A percentile compares a stretch with the other conserved stretches of the same genome.
Evolutionary conservation across 2,329 filamentous ascomycete species (phyloP).

Genomic region (Penicillium sp.): DNA sequence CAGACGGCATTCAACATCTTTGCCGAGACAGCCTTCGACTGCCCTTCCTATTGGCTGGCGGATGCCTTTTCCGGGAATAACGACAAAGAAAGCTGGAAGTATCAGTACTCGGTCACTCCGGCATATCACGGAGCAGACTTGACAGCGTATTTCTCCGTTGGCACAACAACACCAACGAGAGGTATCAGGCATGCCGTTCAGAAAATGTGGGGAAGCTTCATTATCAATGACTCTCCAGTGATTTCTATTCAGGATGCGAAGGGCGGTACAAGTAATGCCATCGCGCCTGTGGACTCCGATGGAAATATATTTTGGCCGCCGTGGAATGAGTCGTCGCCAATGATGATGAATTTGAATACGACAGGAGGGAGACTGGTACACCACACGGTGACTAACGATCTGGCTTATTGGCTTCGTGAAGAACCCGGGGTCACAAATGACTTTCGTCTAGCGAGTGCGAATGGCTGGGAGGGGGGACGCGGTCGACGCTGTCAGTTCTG

Average conservation of each 20-base stretch:
- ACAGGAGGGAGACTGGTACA: conserved; percentile 39
- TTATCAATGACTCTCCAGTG: conserved; percentile 41
- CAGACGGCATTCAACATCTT: conserved; percentile 54
- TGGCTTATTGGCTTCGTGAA: conserved; percentile 27
- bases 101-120: conserved; percentile 63
- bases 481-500: conserved; percentile 50
- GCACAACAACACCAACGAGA: conserved; percentile 13
- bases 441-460: conserved; percentile 45
- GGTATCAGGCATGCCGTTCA: conserved; percentile 43
- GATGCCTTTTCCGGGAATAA: conserved; percentile 42
- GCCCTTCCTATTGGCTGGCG: conserved; percentile 57
- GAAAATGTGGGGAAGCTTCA: conserved; percentile 49
- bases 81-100: conserved; percentile 43
- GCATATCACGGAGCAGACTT: conserved; percentile 67
- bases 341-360: conserved; percentile 49
- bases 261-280: conserved; percentile 24
- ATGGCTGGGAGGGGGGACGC: conserved; percentile 49
- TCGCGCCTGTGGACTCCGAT: conserved; percentile 5
- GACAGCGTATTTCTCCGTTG: conserved; percentile 32
- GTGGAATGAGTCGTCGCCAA: conserved; percentile 32
- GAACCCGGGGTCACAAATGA: conserved; percentile 37
- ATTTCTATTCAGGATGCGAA: conserved; percentile 15
- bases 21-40: conserved; percentile 56
- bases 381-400: conserved; percentile 17
- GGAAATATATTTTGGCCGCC: conserved; percentile 38